Percentiles rank a stretch among this genome's conserved stretches.
Evolutionary conservation across 345 rosid genomes (phyloP).

Genomic region (Citrus sinensis): DNA sequence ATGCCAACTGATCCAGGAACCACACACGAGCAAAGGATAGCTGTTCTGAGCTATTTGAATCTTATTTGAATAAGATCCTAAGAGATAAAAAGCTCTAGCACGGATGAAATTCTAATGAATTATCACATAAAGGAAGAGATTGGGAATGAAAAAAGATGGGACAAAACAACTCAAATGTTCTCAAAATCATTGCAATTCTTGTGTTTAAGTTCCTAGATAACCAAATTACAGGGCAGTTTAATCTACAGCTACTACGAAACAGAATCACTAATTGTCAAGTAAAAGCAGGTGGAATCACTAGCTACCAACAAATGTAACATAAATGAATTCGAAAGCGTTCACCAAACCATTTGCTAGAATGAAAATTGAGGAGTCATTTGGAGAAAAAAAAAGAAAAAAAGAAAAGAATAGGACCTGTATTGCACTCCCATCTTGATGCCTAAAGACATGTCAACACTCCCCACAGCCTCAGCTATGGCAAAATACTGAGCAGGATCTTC

Average conservation of each 20-base stretch:
- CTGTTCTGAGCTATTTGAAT: too few species aligned
- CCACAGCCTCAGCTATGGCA: conserved; percentile 80
- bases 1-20: not conserved
- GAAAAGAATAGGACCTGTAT: conserved; percentile 55
- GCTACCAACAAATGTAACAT: not conserved
- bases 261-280: not conserved
- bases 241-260: not conserved
- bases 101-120: not conserved
- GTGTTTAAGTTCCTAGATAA: not conserved
- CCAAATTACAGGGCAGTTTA: not conserved
- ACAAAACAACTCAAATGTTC: not conserved
- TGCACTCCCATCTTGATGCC: conserved; percentile 96
- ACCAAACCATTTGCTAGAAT: not conserved
- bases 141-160: not conserved
- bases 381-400: not conserved
- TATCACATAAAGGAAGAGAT: not conserved
- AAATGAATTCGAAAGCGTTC: not conserved
- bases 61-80: not conserved
- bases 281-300: not conserved
- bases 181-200: not conserved
- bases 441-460: conserved; percentile 86
- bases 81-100: not conserved
- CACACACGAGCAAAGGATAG: not conserved
- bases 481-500: conserved; percentile 89
- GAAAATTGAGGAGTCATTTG: not conserved